phyloP scores from a whole-genome alignment of 2,329 filamentous ascomycete species.

The Neurospora sp. region DNA sequence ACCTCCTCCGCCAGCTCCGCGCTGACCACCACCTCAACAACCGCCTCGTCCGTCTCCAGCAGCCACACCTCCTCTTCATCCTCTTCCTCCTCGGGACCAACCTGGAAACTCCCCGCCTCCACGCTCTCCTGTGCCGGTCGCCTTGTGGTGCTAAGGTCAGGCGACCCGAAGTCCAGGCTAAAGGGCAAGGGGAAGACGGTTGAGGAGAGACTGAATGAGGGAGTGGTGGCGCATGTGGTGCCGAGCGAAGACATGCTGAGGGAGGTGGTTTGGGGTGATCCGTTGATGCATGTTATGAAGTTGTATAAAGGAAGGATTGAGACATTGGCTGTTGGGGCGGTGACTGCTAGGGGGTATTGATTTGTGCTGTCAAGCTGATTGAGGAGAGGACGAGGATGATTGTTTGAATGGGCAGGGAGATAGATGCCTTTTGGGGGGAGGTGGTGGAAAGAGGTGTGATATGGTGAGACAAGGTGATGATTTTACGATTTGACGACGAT shows the following conservation, averaged over 20 bases:
- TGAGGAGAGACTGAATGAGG: constrained; percentile 41
- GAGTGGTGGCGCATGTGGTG: constrained; percentile 59
- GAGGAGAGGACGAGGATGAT: too few relatives aligned
- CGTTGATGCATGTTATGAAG: constrained; percentile 70
- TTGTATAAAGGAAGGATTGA: constrained; percentile 67
- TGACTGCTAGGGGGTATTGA: constrained; percentile 34
- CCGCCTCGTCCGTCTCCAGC: background rate
- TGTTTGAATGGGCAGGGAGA: too few relatives aligned
- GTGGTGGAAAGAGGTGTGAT: too few relatives aligned
- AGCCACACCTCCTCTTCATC: constrained; percentile 3
- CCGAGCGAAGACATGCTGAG: constrained; percentile 55
- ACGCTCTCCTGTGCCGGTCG: constrained; percentile 62
- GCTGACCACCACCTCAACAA: background rate
- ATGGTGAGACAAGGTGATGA: background rate
- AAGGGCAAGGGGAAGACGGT: constrained; percentile 38
- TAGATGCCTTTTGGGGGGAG: too few relatives aligned
- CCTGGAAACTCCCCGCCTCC: constrained; percentile 57
- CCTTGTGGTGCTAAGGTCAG: constrained; percentile 56
- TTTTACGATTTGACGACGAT: background rate
- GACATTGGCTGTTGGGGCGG: constrained; percentile 57
- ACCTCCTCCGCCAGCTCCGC: background rate
- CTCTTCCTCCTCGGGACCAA: constrained; percentile 23
- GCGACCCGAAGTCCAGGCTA: constrained; percentile 26
- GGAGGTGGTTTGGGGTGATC: constrained; percentile 70
- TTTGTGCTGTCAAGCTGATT: too few relatives aligned